A percentile compares a stretch with the other conserved stretches of the same genome.
These are phyloP conservation scores for Phalaenopsis hybrid DNA, from an alignment of 116 monocot species.

Conservation along the genomic window DNA sequence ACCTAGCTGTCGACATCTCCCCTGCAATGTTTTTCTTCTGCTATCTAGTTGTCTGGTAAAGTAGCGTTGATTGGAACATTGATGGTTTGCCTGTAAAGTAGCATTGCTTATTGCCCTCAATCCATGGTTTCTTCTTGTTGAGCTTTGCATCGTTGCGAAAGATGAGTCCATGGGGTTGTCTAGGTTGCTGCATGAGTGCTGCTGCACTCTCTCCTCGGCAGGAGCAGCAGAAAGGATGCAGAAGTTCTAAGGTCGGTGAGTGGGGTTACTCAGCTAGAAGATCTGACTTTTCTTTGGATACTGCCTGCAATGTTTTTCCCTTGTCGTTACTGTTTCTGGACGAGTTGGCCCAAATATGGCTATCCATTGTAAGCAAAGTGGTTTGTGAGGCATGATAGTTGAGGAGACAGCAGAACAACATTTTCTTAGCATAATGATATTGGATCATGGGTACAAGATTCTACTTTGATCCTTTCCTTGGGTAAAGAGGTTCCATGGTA, in stretches of 20 bases:
- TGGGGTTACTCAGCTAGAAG: conserved; percentile 68
- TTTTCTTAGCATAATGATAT: conserved; percentile 93
- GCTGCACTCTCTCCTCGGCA: conserved; percentile 78
- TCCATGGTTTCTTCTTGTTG: conserved; percentile 1
- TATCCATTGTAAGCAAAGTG: conserved; percentile 79
- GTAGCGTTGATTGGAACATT: background rate
- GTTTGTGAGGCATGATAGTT: conserved; percentile 86
- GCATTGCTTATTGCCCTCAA: background rate
- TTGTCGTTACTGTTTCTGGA: conserved; percentile 81
- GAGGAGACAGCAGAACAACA: conserved; percentile 93
- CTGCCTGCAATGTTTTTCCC: conserved; percentile 70
- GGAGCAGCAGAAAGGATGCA: conserved; percentile 82
- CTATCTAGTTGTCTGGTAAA: no score
- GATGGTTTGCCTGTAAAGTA: background rate
- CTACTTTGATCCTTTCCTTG: conserved; percentile 77
- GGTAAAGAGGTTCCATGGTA: conserved; percentile 93
- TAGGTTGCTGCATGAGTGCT: conserved; percentile 81
- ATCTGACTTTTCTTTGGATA: conserved; percentile 72
- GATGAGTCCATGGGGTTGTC: conserved; percentile 83
- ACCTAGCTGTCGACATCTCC: no score
- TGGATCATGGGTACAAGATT: conserved; percentile 97
- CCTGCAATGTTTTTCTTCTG: no score
- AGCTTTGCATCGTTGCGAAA: background rate
- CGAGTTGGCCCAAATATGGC: conserved; percentile 80
- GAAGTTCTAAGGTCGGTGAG: conserved; percentile 63